A percentile compares a stretch with the other conserved stretches of the same genome.
Evolutionary conservation across 805 yeast genomes (phyloP).

Genomic region (Zygosaccharomyces bailii): DNA sequence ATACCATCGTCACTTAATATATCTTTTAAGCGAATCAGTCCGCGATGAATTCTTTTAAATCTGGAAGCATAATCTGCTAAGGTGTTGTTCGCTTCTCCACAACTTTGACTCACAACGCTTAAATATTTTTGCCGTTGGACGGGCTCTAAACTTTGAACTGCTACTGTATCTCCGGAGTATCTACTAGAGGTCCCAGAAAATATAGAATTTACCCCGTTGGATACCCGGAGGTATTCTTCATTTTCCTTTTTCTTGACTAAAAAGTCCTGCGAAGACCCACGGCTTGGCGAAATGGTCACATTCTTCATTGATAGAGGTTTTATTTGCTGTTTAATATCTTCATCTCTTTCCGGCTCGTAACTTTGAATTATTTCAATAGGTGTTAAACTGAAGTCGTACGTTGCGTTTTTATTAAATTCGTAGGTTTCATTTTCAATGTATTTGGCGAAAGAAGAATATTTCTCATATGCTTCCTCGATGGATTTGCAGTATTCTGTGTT

Average conservation of each 20-base stretch:
- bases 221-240: neutral
- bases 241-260: neutral
- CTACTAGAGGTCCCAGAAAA: conserved; percentile 20
- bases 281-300: neutral
- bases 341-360: conserved; percentile 16
- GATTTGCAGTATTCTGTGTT: neutral
- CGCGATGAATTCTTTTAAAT: conserved; percentile 23
- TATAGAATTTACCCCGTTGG: conserved; percentile 7
- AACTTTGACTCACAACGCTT: conserved; percentile 3
- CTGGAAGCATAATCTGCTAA: conserved; percentile 24
- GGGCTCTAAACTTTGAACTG: conserved; percentile 2
- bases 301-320: neutral
- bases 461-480: conserved; percentile 7
- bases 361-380: conserved; percentile 32
- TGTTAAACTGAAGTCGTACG: conserved; percentile 26
- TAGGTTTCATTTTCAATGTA: conserved; percentile 18
- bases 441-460: conserved; percentile 18
- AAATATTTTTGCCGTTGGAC: conserved; percentile 3
- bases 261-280: conserved; percentile 1
- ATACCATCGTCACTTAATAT: conserved; percentile 21
- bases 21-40: conserved; percentile 22
- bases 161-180: conserved; percentile 18
- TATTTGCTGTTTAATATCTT: conserved; percentile 1
- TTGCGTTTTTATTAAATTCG: conserved; percentile 20
- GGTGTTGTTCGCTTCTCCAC: conserved; percentile 6